A percentile compares a stretch with the other conserved stretches of the same genome.
Evolutionary conservation across 2,329 filamentous ascomycete species (phyloP).

Genomic region (Pyrenochaeta sp.): DNA sequence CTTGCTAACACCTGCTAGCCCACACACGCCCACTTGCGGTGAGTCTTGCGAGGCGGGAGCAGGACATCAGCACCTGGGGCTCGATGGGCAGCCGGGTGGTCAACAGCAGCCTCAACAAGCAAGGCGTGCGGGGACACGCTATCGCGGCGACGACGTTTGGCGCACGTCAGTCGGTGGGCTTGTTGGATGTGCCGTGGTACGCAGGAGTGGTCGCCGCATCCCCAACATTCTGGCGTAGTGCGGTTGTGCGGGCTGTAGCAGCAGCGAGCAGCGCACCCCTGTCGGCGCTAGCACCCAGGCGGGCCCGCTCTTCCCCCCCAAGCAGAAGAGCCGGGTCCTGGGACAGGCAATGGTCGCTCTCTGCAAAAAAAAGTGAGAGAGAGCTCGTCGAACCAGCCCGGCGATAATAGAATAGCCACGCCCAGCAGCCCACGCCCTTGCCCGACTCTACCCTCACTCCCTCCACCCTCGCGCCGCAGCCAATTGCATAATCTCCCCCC

Average conservation of each 20-base stretch:
- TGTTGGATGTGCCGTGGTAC: neutral
- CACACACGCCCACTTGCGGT: too few relatives aligned
- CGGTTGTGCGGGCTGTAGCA: too few relatives aligned
- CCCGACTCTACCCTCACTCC: conserved; percentile 28
- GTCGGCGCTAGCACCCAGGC: conserved; percentile 15
- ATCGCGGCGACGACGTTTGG: neutral
- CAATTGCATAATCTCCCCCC: conserved; percentile 26
- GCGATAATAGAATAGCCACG: conserved; percentile 28
- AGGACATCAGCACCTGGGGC: conserved; percentile 2
- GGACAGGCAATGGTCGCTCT: too few relatives aligned
- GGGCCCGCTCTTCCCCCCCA: too few relatives aligned
- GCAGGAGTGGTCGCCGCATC: neutral
- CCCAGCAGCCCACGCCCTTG: conserved; percentile 26
- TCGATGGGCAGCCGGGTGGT: neutral
- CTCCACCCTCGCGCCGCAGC: conserved; percentile 25
- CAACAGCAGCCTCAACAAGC: conserved; percentile 26
- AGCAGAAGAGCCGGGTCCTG: conserved; percentile 14
- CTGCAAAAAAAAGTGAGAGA: conserved; percentile 41
- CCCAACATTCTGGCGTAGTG: conserved; percentile 15
- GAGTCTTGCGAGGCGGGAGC: conserved; percentile 19
- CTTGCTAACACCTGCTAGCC: too few relatives aligned
- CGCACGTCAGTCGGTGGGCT: neutral
- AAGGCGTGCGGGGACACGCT: neutral
- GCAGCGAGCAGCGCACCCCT: conserved; percentile 7
- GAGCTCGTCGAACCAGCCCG: conserved; percentile 21